Conservation (phyloP, 2,329 filamentous ascomycete species). For the Knufia fluminis region DNA sequence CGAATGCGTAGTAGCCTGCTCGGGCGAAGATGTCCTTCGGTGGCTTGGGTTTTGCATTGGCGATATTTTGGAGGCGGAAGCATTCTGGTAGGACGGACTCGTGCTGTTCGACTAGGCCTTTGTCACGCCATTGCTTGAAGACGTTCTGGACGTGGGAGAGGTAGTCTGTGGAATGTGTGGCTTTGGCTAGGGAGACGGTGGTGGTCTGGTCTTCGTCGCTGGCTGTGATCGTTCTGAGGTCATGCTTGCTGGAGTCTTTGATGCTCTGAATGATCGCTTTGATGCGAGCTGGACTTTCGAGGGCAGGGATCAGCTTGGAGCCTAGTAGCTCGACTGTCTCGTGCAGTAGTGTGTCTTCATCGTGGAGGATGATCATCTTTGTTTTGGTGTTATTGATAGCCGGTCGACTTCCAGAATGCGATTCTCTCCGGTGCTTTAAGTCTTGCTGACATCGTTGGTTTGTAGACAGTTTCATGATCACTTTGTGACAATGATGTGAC, state of each 20-base stretch:
- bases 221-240: conserved; percentile 11
- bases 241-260: conserved; percentile 12
- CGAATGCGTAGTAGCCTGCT: conserved; percentile 23
- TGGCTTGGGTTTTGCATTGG: conserved; percentile 11
- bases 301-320: conserved; percentile 19
- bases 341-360: conserved; percentile 21
- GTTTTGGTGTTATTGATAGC: not conserved
- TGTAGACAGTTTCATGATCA: not conserved
- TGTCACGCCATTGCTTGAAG: conserved; percentile 16
- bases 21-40: conserved; percentile 21
- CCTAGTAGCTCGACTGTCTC: conserved; percentile 21
- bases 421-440: not conserved
- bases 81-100: conserved; percentile 22
- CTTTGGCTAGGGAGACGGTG: conserved; percentile 10
- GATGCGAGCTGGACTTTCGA: conserved; percentile 19
- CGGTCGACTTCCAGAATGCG: not conserved
- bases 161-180: conserved; percentile 18
- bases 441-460: not conserved
- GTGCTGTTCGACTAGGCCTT: conserved; percentile 16
- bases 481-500: not conserved
- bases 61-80: conserved; percentile 11
- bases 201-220: conserved; percentile 7
- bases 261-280: conserved; percentile 19
- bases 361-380: conserved; percentile 23
- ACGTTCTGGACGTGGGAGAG: conserved; percentile 18